phyloP scores from a whole-genome alignment of 495 filamentous ascomycete genomes.

The Arthonia radiata region DNA sequence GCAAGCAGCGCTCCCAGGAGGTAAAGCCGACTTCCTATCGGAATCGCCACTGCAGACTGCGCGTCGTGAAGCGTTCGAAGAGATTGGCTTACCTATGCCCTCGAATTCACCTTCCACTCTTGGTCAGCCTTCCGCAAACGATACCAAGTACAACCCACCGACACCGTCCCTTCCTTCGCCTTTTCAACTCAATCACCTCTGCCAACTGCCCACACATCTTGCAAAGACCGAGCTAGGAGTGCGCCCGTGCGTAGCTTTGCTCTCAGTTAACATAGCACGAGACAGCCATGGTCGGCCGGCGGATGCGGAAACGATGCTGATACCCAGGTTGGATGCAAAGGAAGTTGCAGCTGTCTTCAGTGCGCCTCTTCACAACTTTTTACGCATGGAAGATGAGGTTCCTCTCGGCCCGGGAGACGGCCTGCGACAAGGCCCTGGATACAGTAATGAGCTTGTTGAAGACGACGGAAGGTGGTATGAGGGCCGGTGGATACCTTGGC shows the following conservation, averaged over 20 bases:
- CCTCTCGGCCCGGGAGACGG: conserved; percentile 5
- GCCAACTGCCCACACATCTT: conserved; percentile 54
- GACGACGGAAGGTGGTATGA: conserved; percentile 34
- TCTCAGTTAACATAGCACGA: conserved; percentile 13
- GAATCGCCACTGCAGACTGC: conserved; percentile 48
- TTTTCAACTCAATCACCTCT: conserved; percentile 63
- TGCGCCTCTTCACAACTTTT: conserved; percentile 53
- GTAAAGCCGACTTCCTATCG: conserved; percentile 25
- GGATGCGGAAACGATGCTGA: conserved; percentile 41
- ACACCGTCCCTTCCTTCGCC: conserved; percentile 29
- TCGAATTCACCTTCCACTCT: conserved; percentile 9
- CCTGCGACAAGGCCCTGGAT: conserved; percentile 3
- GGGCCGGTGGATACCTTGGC: conserved; percentile 39
- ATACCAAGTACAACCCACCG: neutral
- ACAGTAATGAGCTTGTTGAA: no score
- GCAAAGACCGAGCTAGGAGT: conserved; percentile 64
- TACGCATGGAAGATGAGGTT: conserved; percentile 24
- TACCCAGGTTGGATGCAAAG: conserved; percentile 54
- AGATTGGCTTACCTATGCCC: conserved; percentile 61
- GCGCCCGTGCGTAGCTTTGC: conserved; percentile 61
- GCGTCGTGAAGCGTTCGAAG: conserved; percentile 67
- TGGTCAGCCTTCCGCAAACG: neutral
- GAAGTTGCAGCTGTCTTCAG: conserved; percentile 86
- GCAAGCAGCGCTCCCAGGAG: conserved; percentile 72
- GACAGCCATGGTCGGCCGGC: conserved; percentile 6